Conservation (phyloP, 352 stramenopile species). For the Phytophthora foliorum region DNA sequence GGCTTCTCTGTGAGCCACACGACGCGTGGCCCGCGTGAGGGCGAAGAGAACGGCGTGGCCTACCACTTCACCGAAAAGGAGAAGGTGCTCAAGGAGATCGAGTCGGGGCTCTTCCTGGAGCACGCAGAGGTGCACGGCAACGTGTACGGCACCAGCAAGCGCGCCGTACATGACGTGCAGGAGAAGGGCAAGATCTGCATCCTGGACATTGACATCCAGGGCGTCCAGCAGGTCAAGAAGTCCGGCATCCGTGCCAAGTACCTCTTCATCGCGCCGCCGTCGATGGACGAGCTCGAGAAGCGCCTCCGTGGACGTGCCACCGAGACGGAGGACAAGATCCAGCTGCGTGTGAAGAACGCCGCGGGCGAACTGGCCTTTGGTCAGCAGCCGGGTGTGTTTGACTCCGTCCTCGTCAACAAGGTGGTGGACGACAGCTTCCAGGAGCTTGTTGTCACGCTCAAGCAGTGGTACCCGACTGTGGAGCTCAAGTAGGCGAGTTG, state of each 20-base stretch:
- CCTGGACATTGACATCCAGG: constrained; percentile 99
- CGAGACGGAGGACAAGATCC: constrained; percentile 97
- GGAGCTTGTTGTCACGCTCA: constrained; percentile 73
- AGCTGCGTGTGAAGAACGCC: constrained; percentile 94
- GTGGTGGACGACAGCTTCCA: constrained; percentile 87
- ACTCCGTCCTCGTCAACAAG: constrained; percentile 92
- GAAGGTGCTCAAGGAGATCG: constrained; percentile 95
- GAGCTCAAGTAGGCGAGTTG: constrained; percentile 52
- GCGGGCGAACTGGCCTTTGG: constrained; percentile 94
- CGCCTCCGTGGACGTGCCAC: constrained; percentile 95
- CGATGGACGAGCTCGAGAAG: constrained; percentile 95
- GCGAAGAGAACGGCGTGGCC: constrained; percentile 96
- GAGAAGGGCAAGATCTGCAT: constrained; percentile 97
- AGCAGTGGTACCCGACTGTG: constrained; percentile 80
- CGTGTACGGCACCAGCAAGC: constrained; percentile 97
- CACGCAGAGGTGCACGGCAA: constrained; percentile 98
- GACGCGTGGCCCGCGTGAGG: constrained; percentile 93
- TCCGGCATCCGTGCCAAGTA: constrained; percentile 93
- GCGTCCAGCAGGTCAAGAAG: constrained; percentile 95
- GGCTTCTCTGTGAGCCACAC: constrained; percentile 99
- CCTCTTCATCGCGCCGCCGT: constrained; percentile 97
- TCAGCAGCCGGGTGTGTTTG: constrained; percentile 85
- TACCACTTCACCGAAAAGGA: constrained; percentile 98
- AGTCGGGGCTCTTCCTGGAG: constrained; percentile 96
- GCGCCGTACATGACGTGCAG: constrained; percentile 93